Evolutionary conservation across 2,329 filamentous ascomycete species (phyloP).

Genomic region (Fusarium continuum): DNA sequence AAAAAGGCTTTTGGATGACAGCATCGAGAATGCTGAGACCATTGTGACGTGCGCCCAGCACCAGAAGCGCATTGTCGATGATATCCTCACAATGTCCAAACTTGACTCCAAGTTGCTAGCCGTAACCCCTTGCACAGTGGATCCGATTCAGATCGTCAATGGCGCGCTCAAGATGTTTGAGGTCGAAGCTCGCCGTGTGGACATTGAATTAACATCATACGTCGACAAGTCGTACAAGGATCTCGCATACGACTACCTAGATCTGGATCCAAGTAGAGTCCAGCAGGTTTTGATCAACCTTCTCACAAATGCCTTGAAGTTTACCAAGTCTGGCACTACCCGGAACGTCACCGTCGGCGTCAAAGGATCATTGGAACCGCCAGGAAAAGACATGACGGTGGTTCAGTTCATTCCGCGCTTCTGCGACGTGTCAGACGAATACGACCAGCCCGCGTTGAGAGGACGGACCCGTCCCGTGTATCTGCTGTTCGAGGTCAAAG

Average conservation of each 20-base stretch:
- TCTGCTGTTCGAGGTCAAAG: slow-evolving; percentile 77
- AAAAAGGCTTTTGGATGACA: slow-evolving; percentile 62
- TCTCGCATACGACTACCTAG: slow-evolving; percentile 70
- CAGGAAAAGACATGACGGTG: slow-evolving; percentile 52
- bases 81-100: slow-evolving; percentile 77
- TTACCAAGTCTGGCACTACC: slow-evolving; percentile 71
- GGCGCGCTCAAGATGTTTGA: slow-evolving; percentile 81
- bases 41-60: slow-evolving; percentile 82
- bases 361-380: slow-evolving; percentile 54
- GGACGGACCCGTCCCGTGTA: slow-evolving; percentile 61
- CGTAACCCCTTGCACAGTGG: slow-evolving; percentile 74
- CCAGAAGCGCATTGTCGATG: slow-evolving; percentile 82
- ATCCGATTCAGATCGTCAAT: slow-evolving; percentile 72
- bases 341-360: slow-evolving; percentile 63
- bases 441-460: slow-evolving; percentile 47
- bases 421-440: slow-evolving; percentile 54
- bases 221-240: slow-evolving; percentile 69
- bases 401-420: slow-evolving; percentile 72
- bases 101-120: slow-evolving; percentile 78
- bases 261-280: slow-evolving; percentile 76
- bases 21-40: slow-evolving; percentile 78
- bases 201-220: slow-evolving; percentile 72
- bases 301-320: slow-evolving; percentile 83
- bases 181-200: slow-evolving; percentile 74
- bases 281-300: slow-evolving; percentile 84